Base-by-base conservation (phyloP, 495 filamentous ascomycete species). In the Penicillium bovifimosum region DNA sequence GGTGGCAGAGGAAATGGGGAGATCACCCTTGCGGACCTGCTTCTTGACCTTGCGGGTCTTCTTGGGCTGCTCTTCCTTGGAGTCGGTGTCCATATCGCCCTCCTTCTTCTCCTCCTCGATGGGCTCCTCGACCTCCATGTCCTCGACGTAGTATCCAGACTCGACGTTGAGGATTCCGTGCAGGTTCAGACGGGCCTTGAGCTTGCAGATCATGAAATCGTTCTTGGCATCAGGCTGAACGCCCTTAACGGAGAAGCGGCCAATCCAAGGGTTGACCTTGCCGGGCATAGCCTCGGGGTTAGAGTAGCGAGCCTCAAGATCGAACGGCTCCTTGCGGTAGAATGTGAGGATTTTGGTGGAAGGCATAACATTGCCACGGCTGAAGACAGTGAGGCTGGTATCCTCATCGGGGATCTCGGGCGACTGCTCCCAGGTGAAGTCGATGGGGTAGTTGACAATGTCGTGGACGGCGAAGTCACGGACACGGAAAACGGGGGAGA, bases 341-440 rank as follows among this genome's bases (percentile, higher is more conserved):
- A 97, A 99, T 26, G 93, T 99, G 41, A 99, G 85, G 58, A 99
- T 99, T 81, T 99, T 99, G 52, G 93, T 99, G 6, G 93, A 97
- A 43, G 93, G 93, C 79, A 99, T 88, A 47, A 96, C 87, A 60
- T 96, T 96, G 73, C 91, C 93, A 69, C 85, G 90, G 82, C 91
- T 92, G 77, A 99, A 99, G 61, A 99, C 93, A 28, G 87, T 96
- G 44, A 99, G 79, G 76, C 85, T 93, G 46, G 95, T 97, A 66
- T 97, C 93, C 78, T 99, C 93, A 69, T 99, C 95, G 27, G 93
- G 93, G 61, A 99, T 97, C 52, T 99, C 93, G 44, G 91, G 82
- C 24, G 93, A 96, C 77, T 97, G 93, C 80, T 99, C 93, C 93
- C 93, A 99, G 48, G 89, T 88, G 76, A 99, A 99, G 70, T 99